Conservation (phyloP, 768 basidiomycete genomes). For the Leccinum rimulosum region DNA sequence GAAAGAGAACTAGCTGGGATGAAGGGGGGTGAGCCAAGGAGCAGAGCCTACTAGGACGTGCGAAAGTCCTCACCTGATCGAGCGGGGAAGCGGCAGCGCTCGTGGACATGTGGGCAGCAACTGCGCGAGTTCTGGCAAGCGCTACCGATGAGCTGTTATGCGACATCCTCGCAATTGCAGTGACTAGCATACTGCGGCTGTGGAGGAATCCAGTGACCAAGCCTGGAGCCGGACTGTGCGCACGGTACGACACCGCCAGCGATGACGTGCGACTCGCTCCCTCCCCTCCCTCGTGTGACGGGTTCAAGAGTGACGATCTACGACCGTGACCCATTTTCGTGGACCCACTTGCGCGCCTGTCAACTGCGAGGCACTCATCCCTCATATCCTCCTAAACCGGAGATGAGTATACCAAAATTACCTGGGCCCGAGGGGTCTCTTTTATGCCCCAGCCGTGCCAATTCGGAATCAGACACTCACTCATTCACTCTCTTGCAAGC, state of each 20-base stretch:
- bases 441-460: too few species aligned
- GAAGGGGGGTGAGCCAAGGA: constrained; percentile 15
- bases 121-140: constrained; percentile 29
- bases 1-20: constrained; percentile 58
- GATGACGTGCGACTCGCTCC: too few species aligned
- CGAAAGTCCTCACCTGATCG: constrained; percentile 23
- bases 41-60: background rate
- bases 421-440: too few species aligned
- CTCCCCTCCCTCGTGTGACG: too few species aligned
- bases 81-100: constrained; percentile 7
- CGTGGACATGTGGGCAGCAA: constrained; percentile 38
- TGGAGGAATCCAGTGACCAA: background rate
- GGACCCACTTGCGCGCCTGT: too few species aligned
- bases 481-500: too few species aligned
- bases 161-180: constrained; percentile 29
- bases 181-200: constrained; percentile 27
- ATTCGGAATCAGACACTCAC: too few species aligned
- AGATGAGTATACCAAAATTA: too few species aligned
- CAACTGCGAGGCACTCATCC: too few species aligned
- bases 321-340: too few species aligned
- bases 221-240: background rate
- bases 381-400: too few species aligned
- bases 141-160: constrained; percentile 26
- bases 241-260: background rate
- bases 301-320: too few species aligned